Evolutionary conservation across 2,329 filamentous ascomycete species (phyloP), one percentile per base, ranked within the genome.

Genomic region (Exophiala viscosa): DNA sequence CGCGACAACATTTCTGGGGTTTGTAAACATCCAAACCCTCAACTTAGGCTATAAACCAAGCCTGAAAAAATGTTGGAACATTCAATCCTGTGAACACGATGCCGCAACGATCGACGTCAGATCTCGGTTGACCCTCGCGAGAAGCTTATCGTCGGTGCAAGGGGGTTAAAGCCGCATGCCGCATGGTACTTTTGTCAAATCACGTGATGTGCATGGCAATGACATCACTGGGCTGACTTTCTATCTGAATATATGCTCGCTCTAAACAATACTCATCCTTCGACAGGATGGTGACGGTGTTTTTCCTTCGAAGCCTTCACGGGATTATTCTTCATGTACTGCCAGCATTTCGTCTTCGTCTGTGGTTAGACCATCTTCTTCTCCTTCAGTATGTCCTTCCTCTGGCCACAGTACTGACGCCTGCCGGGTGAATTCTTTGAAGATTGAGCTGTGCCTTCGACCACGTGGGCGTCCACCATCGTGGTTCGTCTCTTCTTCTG

Each of bases 381-480:
- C 60, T 55, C 73, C 71, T 59, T 73, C 71, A 28, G 71, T 60
- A 39, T 66, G 64, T 47, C 70, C 70, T 57, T 74, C 73, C 60
- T 75, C 72, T 42, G 74, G 70, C 60, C 74, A 76, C 53, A 76
- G 73, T 5, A 76, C 73, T 17, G 73, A 70, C 15, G 71, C 73
- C 57, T 76, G 73, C 39, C 73, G 67, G 34, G 69, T 64, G 56
- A 76, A 65, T 56, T 76, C 73, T 56, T 75, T 69, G 38, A 76
- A 58, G 15, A 75, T 60, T 32, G 60, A 68, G 45, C 64, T 62
- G 2, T 57, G 58, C 36, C 60, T 48, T 10, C 62, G 52, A 34
- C 45, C 35, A 18, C 50, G 41, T 14, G 23, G 51, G 5, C 31
- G 4, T n/a, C 28, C 9, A 5, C 35, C n/a, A 20, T 45, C 48